phyloP scores from a whole-genome alignment of 108 stramenopile genomes.

The Stephanodiscus triporus region DNA sequence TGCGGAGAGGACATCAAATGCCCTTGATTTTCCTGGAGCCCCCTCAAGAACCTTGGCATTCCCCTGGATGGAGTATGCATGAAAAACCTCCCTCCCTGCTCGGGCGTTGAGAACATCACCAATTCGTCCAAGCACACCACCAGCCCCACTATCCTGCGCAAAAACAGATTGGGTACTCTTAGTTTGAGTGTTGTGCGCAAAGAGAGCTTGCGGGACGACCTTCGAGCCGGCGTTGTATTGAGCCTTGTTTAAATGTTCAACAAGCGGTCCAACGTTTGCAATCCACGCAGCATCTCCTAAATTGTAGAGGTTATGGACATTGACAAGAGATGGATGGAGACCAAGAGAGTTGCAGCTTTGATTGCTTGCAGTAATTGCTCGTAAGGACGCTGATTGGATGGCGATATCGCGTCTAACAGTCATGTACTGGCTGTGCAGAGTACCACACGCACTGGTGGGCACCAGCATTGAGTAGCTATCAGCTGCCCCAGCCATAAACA shows the following conservation, averaged over 20 bases:
- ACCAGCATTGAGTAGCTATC: slow-evolving; percentile 42
- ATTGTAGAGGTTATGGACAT: slow-evolving; percentile 41
- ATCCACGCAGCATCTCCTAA: slow-evolving; percentile 44
- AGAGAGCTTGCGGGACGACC: slow-evolving; percentile 29
- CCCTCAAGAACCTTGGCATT: slow-evolving; percentile 37
- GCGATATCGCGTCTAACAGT: slow-evolving; percentile 36
- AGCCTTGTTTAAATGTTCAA: slow-evolving; percentile 14
- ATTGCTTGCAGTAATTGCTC: slow-evolving; percentile 22
- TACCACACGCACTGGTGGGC: slow-evolving; percentile 15
- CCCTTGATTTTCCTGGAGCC: slow-evolving; percentile 36
- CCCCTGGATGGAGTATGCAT: slow-evolving; percentile 40
- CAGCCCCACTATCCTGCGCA: slow-evolving; percentile 22
- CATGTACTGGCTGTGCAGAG: slow-evolving; percentile 29
- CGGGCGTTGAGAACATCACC: slow-evolving; percentile 36
- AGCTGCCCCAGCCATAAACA: slow-evolving; percentile 41
- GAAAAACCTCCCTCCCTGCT: slow-evolving; percentile 24
- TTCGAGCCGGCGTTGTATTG: slow-evolving; percentile 21
- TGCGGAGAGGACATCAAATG: slow-evolving; percentile 36
- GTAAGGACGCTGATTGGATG: slow-evolving; percentile 4
- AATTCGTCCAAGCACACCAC: slow-evolving; percentile 44
- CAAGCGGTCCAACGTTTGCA: slow-evolving; percentile 47
- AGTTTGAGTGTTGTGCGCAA: slow-evolving; percentile 48
- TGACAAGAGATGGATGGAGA: slow-evolving; percentile 34
- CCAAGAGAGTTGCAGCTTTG: slow-evolving; percentile 49
- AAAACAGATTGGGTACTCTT: slow-evolving; percentile 32